Base-by-base conservation (phyloP, 495 filamentous ascomycete species). In the Penicillium robsamsonii region DNA sequence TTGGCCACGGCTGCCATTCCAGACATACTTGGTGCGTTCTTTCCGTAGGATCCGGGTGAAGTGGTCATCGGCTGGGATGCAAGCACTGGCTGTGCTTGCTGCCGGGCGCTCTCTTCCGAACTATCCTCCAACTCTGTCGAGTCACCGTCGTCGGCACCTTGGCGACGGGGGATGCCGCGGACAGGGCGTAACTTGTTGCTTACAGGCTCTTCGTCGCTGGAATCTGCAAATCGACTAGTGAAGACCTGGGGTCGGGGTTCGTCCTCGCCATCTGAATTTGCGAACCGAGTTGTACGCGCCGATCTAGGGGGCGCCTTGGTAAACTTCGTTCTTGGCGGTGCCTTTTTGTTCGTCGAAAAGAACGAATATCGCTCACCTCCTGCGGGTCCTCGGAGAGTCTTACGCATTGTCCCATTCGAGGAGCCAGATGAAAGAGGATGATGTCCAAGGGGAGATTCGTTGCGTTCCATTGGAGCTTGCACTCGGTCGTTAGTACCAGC, bases 141-240 rank as follows among this genome's bases (percentile, higher is more conserved):
- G 51, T 89, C 85, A 35, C 84, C 83, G 56, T 85, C 79, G 33
- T 79, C 73, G 25, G 73, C 58, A 56, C 66, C 72, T 46, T 67
- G 62, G 5, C 73, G 80, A 15, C 81, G 76, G 8, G 87, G 86
- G 40, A 89, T 89, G 11, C 83, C 83, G 33, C 87, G 79, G 6
- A 89, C 85, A 17, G 86, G 84, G 10, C 80, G 76, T 22, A 87
- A 62, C 27, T 64, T 64, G 33, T 58, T 69, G 3, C 53, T 57
- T 18, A 56, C 53, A 5, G 69, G 65, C 12, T 79, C 86, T 38
- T 89, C 87, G 59, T 92, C 89, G 63, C 89, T 92, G 1, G 89
- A 92, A 56, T 92, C 87, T n/a, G 82, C 85, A 63, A 91, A 91
- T 3, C 90, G 85, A 64, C 88, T 92, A 35, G 73, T 77, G 63